These are phyloP conservation scores for Phytophthora agathidicida DNA, from an alignment of 352 stramenopile species.

Conservation along the genomic window DNA sequence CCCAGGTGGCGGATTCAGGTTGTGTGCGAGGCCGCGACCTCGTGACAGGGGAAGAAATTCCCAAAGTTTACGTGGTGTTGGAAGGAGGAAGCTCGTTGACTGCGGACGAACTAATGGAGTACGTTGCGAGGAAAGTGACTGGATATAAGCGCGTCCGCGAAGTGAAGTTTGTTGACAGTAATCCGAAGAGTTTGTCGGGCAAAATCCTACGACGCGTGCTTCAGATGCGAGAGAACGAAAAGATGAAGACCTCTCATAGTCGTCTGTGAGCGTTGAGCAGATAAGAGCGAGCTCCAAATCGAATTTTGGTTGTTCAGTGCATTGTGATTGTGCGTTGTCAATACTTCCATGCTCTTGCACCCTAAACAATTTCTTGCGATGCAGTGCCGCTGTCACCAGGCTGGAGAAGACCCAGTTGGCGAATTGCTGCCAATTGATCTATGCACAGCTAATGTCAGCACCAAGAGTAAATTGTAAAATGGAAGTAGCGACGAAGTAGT, in stretches of 20 bases:
- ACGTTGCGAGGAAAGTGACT: conserved; percentile 80
- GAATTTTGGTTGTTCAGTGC: conserved; percentile 1
- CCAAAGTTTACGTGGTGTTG: conserved; percentile 88
- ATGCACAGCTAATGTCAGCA: neutral
- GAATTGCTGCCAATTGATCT: conserved; percentile 29
- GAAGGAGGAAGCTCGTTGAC: conserved; percentile 38
- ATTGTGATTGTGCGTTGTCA: no score
- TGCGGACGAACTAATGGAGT: conserved; percentile 51
- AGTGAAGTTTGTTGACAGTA: conserved; percentile 86
- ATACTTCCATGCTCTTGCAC: no score
- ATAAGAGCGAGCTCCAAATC: neutral
- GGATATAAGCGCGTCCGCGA: conserved; percentile 88
- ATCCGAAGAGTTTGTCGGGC: conserved; percentile 89
- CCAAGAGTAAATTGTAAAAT: neutral
- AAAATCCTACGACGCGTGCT: conserved; percentile 91
- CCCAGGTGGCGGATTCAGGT: conserved; percentile 71
- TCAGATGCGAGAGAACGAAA: conserved; percentile 49
- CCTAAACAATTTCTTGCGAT: conserved; percentile 1
- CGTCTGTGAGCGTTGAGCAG: conserved; percentile 7
- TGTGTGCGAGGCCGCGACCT: conserved; percentile 61
- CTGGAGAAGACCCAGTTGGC: conserved; percentile 16
- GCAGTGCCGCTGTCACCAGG: neutral
- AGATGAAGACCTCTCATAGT: conserved; percentile 36
- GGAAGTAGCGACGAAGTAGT: neutral
- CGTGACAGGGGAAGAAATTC: conserved; percentile 78